Conservation (phyloP, 331 rosid genomes). For the Acacia concinna region DNA sequence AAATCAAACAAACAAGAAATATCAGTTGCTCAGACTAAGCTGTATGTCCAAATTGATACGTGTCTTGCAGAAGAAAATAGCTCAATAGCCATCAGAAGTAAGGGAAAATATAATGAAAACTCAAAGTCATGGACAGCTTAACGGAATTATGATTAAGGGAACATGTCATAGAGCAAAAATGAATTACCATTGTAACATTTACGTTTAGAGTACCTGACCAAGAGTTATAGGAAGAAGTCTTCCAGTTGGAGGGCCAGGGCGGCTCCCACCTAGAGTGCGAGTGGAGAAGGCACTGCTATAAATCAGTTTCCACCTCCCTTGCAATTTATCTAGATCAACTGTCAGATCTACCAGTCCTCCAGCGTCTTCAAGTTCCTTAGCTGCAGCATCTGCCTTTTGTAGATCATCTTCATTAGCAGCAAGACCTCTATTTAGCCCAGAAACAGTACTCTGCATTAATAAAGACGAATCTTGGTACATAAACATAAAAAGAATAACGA, state of each 20-base stretch:
- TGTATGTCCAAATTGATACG: not conserved
- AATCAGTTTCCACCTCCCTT: constrained; percentile 91
- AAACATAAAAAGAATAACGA: not conserved
- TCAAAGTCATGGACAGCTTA: not conserved
- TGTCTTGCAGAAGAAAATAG: not conserved
- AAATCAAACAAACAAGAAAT: not conserved
- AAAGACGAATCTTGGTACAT: not conserved
- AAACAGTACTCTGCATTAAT: constrained; percentile 68
- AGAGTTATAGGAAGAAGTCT: constrained; percentile 91
- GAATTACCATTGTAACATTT: not conserved
- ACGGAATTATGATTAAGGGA: not conserved
- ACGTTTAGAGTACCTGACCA: constrained; percentile 59
- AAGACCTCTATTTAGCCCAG: constrained; percentile 94
- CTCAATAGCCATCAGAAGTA: not conserved
- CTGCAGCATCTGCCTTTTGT: constrained; percentile 76
- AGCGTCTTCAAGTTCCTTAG: constrained; percentile 77
- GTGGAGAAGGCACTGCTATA: constrained; percentile 94
- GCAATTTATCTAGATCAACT: constrained; percentile 63
- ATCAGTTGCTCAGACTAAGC: not conserved
- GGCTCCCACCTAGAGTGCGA: constrained; percentile 88
- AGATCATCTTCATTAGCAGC: constrained; percentile 87
- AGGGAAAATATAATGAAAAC: not conserved
- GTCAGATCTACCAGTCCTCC: constrained; percentile 80
- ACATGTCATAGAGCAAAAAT: constrained; percentile 7
- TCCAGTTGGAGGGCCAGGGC: constrained; percentile 92